phyloP scores from a whole-genome alignment of 202 grass and related monocot genomes.

The Eragrostis tef region DNA sequence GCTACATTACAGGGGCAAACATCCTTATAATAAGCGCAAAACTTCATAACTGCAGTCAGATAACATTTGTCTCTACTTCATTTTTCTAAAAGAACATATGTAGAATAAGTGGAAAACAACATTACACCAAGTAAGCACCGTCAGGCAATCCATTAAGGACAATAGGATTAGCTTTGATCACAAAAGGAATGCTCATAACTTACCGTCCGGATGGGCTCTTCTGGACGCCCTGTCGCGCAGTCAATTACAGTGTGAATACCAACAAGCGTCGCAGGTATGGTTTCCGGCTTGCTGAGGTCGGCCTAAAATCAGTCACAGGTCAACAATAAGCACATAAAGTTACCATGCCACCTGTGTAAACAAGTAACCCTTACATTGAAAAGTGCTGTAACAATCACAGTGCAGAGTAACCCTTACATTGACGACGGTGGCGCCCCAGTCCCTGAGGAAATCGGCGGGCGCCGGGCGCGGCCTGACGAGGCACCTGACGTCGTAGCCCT shows the following conservation, averaged over 20 bases:
- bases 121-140: not conserved
- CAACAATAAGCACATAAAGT: conserved; percentile 14
- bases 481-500: conserved; percentile 94
- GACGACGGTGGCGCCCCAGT: conserved; percentile 89
- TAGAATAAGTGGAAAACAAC: not conserved
- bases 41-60: not conserved
- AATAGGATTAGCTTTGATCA: not conserved
- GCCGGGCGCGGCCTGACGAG: conserved; percentile 91
- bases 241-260: conserved; percentile 90
- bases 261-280: conserved; percentile 90
- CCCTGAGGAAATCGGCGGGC: conserved; percentile 88
- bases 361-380: not conserved
- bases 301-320: conserved; percentile 57
- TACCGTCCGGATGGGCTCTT: conserved; percentile 92
- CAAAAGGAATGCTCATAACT: conserved; percentile 12
- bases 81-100: not conserved
- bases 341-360: not conserved
- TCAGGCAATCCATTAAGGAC: not conserved
- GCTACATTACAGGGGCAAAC: not conserved
- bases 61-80: not conserved
- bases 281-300: conserved; percentile 94
- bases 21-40: not conserved
- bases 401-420: conserved; percentile 61
- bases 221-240: conserved; percentile 90
- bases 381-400: not conserved